These are phyloP conservation scores for Didymella pomorum DNA, from an alignment of 2,329 filamentous ascomycete genomes.

Conservation along the genomic window DNA sequence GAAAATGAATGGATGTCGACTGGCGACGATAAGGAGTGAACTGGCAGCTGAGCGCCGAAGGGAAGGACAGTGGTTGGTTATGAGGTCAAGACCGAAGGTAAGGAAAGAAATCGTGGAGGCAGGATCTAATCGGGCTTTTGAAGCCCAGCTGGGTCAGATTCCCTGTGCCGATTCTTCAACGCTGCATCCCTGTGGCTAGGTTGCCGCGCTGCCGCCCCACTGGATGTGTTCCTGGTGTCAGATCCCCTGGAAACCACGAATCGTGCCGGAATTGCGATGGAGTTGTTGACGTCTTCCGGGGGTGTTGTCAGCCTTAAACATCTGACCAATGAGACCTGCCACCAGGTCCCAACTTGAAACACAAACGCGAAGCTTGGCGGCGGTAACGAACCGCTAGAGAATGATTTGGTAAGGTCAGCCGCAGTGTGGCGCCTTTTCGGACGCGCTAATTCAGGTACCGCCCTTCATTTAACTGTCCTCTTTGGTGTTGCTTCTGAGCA, in stretches of 20 bases:
- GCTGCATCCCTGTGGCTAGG: conserved; percentile 24
- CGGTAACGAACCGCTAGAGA: conserved; percentile 32
- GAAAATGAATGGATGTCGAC: conserved; percentile 47
- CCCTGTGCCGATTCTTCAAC: conserved; percentile 23
- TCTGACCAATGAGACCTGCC: conserved; percentile 36
- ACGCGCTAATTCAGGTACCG: conserved; percentile 43
- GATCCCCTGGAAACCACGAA: conserved; percentile 29
- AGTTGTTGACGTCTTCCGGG: conserved; percentile 31
- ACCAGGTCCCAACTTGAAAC: conserved; percentile 44
- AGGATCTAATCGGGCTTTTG: conserved; percentile 37
- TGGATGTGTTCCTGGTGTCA: conserved; percentile 37
- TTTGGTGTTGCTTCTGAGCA: conserved; percentile 5
- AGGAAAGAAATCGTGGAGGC: conserved; percentile 28
- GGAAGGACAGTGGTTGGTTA: conserved; percentile 45
- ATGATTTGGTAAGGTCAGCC: conserved; percentile 28
- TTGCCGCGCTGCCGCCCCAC: conserved; percentile 29
- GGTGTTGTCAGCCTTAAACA: conserved; percentile 31
- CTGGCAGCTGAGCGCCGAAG: conserved; percentile 38
- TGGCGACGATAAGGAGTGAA: conserved; percentile 50
- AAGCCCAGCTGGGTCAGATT: conserved; percentile 22
- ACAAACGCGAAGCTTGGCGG: conserved; percentile 27
- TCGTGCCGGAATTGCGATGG: conserved; percentile 27
- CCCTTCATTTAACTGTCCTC: conserved; percentile 37
- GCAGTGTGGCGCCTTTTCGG: conserved; percentile 40
- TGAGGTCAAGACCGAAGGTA: conserved; percentile 34